Conservation (phyloP, 768 basidiomycete genomes). For the Boletus subparvulus region DNA sequence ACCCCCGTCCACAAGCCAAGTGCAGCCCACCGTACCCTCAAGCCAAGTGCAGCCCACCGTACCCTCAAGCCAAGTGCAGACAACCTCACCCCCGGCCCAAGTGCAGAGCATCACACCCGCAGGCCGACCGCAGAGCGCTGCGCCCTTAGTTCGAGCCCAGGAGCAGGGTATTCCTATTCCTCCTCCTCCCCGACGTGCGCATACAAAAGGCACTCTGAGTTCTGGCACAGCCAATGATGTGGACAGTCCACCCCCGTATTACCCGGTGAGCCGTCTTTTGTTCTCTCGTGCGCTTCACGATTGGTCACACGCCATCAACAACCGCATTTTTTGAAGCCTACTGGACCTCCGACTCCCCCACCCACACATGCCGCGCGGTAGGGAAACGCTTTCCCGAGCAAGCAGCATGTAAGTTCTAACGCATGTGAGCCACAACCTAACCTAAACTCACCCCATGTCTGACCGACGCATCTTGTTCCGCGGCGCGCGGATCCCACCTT, state of each 20-base stretch:
- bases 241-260: slow-evolving; percentile 26
- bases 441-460: not conserved
- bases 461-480: not conserved
- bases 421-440: slow-evolving; percentile 6
- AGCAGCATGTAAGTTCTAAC: not conserved
- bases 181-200: slow-evolving; percentile 3
- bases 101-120: not conserved
- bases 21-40: not conserved
- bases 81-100: not conserved
- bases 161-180: not conserved
- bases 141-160: not conserved
- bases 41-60: not conserved
- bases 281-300: not conserved
- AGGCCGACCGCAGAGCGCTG: not conserved
- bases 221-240: not conserved
- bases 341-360: slow-evolving; percentile 1
- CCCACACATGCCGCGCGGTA: slow-evolving; percentile 5
- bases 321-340: not conserved
- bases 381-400: not conserved
- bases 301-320: not conserved
- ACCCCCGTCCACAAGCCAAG: not conserved
- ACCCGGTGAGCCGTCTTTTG: slow-evolving; percentile 19
- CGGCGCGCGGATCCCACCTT: slow-evolving; percentile 10
- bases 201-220: not conserved
- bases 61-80: not conserved